phyloP scores from a whole-genome alignment of 176 grass and related monocot species.

The Musa acuminata region DNA sequence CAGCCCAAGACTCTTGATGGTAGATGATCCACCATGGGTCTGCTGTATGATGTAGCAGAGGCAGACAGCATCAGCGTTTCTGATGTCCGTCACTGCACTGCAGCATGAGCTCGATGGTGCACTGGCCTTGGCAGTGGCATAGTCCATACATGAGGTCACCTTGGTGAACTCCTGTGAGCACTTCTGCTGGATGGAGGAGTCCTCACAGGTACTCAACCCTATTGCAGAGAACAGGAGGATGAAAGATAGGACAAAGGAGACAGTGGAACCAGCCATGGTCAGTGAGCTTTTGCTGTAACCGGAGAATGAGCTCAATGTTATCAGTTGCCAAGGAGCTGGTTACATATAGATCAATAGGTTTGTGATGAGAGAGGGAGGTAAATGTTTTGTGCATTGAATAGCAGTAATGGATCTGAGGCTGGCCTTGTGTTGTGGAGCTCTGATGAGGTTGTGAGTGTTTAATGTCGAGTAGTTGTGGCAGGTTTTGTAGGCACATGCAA shows the following conservation, averaged over 20 bases:
- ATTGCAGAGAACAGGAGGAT: constrained; percentile 6
- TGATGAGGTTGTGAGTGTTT: not conserved
- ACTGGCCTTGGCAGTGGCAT: constrained; percentile 25
- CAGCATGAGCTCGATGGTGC: constrained; percentile 20
- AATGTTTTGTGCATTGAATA: not conserved
- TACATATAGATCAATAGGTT: not conserved
- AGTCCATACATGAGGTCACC: constrained; percentile 31
- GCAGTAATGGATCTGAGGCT: not conserved
- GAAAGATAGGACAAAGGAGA: constrained; percentile 9
- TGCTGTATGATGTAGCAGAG: constrained; percentile 48
- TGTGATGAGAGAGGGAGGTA: not conserved
- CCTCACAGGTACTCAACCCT: not conserved
- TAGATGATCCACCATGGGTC: constrained; percentile 26
- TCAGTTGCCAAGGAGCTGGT: not conserved
- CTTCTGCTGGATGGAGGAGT: constrained; percentile 22
- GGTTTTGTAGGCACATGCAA: not conserved
- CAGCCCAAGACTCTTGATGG: constrained; percentile 24
- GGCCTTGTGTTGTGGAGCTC: not conserved
- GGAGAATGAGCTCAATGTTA: not conserved
- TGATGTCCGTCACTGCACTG: constrained; percentile 24
- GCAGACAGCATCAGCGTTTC: constrained; percentile 21
- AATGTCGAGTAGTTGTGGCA: not conserved
- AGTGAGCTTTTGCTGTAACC: not conserved
- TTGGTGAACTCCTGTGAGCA: constrained; percentile 28
- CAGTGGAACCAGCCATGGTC: not conserved